Conservation (phyloP, 345 rosid species). For the Eucalyptus pauciflora region DNA sequence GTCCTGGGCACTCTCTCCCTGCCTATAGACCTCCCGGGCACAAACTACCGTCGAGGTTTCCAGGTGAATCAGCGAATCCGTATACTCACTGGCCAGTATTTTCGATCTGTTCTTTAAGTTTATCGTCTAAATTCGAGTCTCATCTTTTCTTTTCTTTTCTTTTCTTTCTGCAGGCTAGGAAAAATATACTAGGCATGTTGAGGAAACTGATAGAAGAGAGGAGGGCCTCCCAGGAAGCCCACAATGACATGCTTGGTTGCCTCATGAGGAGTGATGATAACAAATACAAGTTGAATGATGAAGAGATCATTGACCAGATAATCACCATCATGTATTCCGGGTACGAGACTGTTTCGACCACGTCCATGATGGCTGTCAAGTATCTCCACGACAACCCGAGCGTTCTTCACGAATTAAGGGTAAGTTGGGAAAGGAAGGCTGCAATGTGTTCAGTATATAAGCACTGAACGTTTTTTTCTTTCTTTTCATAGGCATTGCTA, state of each 20-base stretch:
- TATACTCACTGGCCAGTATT: neutral
- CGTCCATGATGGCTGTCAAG: constrained; percentile 89
- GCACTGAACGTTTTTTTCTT: neutral
- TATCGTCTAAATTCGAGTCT: neutral
- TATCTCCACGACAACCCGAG: constrained; percentile 71
- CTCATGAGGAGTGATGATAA: constrained; percentile 49
- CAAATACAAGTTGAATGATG: constrained; percentile 32
- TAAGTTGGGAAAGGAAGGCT: neutral
- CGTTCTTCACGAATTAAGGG: constrained; percentile 54
- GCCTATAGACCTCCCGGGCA: constrained; percentile 64
- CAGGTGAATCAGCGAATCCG: constrained; percentile 21
- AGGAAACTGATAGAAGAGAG: constrained; percentile 41
- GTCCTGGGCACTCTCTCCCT: constrained; percentile 68
- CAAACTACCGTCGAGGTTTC: constrained; percentile 47
- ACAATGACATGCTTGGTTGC: constrained; percentile 57
- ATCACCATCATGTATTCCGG: constrained; percentile 76
- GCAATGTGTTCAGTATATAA: neutral
- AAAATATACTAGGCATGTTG: constrained; percentile 31
- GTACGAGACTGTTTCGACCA: constrained; percentile 79
- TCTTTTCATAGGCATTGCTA: neutral
- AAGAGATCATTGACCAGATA: constrained; percentile 73
- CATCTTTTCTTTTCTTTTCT: neutral
- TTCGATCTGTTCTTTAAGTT: neutral
- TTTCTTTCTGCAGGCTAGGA: constrained; percentile 47
- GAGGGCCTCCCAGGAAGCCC: constrained; percentile 27